Percentiles rank a stretch among this genome's conserved stretches.
Evolutionary conservation across 345 rosid genomes (phyloP).

Genomic region (Populus tremula): DNA sequence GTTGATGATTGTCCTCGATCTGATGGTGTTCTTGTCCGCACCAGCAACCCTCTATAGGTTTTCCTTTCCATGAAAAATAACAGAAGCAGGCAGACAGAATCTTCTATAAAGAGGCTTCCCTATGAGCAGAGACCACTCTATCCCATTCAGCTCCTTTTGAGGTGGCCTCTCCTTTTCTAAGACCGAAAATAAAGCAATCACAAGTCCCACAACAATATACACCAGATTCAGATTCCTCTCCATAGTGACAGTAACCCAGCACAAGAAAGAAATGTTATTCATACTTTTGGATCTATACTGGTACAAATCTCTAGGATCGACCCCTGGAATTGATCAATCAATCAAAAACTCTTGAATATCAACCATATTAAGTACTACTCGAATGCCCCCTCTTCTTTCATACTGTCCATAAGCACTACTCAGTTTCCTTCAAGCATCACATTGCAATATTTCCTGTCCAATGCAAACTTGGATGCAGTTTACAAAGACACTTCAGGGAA

Average conservation of each 20-base stretch:
- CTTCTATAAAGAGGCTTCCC: neutral
- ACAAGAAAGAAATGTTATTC: neutral
- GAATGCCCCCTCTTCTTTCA: neutral
- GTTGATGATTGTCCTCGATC: neutral
- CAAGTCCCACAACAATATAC: neutral
- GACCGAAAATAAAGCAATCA: too few relatives aligned
- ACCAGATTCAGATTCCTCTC: neutral
- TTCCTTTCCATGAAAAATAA: neutral
- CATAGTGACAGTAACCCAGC: neutral
- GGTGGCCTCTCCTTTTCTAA: neutral
- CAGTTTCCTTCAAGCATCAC: neutral
- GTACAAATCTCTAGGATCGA: neutral
- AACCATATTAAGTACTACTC: too few relatives aligned
- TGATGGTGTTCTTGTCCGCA: neutral
- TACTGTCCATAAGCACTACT: neutral
- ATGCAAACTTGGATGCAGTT: neutral
- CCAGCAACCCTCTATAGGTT: neutral
- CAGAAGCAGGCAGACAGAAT: neutral
- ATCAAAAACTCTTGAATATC: too few relatives aligned
- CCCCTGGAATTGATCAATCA: neutral
- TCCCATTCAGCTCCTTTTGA: neutral
- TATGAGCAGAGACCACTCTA: neutral
- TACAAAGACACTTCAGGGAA: neutral
- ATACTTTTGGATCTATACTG: too few relatives aligned
- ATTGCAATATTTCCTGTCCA: neutral